These are phyloP conservation scores for Steccherinum ochraceum DNA, from an alignment of 768 basidiomycete species.

Conservation along the genomic window DNA sequence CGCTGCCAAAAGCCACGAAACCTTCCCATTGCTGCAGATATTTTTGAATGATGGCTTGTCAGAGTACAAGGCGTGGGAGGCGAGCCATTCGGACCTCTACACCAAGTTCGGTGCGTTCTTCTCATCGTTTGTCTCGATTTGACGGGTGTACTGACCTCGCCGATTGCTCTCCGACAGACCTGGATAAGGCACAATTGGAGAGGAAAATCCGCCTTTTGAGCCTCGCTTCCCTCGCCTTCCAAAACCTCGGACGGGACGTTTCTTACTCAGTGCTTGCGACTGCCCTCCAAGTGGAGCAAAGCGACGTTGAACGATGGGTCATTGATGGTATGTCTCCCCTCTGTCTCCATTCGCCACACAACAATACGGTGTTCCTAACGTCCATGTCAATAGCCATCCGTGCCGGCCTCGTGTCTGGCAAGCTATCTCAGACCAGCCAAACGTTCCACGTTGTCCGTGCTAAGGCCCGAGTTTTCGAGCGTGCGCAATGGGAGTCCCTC, in stretches of 20 bases:
- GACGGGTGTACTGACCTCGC: background rate
- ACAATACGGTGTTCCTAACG: constrained; percentile 3
- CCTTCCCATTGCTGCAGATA: constrained; percentile 70
- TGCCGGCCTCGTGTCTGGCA: constrained; percentile 70
- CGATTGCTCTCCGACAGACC: constrained; percentile 32
- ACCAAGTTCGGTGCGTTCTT: constrained; percentile 44
- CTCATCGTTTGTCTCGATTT: background rate
- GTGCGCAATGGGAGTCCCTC: constrained; percentile 73
- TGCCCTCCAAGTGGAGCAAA: constrained; percentile 53
- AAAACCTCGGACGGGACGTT: constrained; percentile 68
- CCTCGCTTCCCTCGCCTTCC: constrained; percentile 70
- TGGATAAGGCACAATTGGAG: constrained; percentile 56
- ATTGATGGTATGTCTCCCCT: constrained; percentile 60
- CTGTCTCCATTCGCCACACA: background rate
- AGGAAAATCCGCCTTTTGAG: constrained; percentile 76
- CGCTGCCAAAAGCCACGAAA: constrained; percentile 57
- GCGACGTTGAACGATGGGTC: constrained; percentile 79
- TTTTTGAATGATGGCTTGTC: constrained; percentile 60
- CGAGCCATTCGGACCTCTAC: constrained; percentile 40
- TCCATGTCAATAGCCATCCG: constrained; percentile 76
- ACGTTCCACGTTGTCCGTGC: constrained; percentile 69
- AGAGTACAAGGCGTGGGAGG: constrained; percentile 59
- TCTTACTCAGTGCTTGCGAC: constrained; percentile 65
- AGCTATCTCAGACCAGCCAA: constrained; percentile 76
- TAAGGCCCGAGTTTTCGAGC: constrained; percentile 69